Percentiles rank a stretch among this genome's conserved stretches.
Conservation (phyloP, 106 monocot species). For the Dactylorhiza incarnata region DNA sequence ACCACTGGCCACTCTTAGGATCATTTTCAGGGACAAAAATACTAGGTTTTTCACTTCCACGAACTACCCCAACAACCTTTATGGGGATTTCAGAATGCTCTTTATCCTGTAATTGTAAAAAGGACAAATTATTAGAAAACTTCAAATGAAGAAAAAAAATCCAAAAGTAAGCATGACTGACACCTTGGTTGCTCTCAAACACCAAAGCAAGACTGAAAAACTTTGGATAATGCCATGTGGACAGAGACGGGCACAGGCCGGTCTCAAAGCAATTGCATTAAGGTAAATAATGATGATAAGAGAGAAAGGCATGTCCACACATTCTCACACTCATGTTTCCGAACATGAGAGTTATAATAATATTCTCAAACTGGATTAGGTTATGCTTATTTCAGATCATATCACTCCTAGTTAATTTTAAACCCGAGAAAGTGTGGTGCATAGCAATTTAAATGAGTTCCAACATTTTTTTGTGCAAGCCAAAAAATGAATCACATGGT, state of each 20-base stretch:
- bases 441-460: neutral
- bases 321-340: neutral
- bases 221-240: neutral
- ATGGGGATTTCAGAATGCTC: conserved; percentile 21
- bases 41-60: conserved; percentile 87
- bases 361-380: neutral
- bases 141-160: neutral
- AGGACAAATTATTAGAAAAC: neutral
- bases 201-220: neutral
- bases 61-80: conserved; percentile 67
- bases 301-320: neutral
- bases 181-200: neutral
- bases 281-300: neutral
- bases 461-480: neutral
- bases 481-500: neutral
- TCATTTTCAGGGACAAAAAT: conserved; percentile 89
- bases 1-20: conserved; percentile 71
- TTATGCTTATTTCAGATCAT: neutral
- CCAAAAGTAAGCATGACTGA: neutral
- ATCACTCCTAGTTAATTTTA: neutral
- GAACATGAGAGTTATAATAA: neutral
- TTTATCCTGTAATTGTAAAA: conserved; percentile 25
- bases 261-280: neutral
- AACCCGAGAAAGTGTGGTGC: neutral
- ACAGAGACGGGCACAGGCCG: neutral